Percentiles rank a stretch among this genome's conserved stretches.
These are phyloP conservation scores for Epichloe elymi DNA, from an alignment of 2,329 filamentous ascomycete species.

Conservation along the genomic window DNA sequence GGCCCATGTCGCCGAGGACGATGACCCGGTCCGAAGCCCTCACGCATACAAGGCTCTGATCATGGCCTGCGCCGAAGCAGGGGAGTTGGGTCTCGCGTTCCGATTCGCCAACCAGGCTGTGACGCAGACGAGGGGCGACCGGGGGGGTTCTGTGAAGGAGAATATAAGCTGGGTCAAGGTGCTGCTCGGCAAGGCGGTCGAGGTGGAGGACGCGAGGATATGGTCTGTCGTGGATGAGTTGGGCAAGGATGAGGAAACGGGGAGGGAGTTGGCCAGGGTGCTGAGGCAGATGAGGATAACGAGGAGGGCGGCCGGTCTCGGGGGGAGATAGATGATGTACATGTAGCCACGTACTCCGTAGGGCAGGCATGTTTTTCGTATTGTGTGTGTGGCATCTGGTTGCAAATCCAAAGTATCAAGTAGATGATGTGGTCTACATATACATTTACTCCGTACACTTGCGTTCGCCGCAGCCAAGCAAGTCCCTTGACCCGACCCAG, in stretches of 20 bases:
- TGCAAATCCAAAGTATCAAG: no score
- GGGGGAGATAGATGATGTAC: background rate
- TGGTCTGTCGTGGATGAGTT: conserved; percentile 21
- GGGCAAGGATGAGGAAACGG: conserved; percentile 9
- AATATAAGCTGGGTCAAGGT: conserved; percentile 15
- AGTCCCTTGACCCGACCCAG: no score
- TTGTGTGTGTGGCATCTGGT: no score
- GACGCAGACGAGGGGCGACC: background rate
- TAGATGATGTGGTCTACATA: no score
- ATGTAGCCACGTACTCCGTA: background rate
- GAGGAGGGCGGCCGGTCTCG: conserved; percentile 7
- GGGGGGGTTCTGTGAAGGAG: conserved; percentile 1
- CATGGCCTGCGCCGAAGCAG: conserved; percentile 14
- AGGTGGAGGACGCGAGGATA: conserved; percentile 18
- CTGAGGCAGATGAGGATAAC: conserved; percentile 14
- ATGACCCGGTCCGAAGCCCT: conserved; percentile 6
- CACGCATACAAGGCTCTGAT: conserved; percentile 16
- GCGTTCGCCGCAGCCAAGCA: no score
- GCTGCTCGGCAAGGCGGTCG: conserved; percentile 15
- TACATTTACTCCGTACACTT: no score
- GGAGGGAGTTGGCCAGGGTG: conserved; percentile 12
- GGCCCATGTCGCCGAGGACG: conserved; percentile 8
- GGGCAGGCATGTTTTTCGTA: no score
- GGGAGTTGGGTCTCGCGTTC: conserved; percentile 22
- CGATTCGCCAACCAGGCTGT: conserved; percentile 15